phyloP scores from a whole-genome alignment of 2,329 filamentous ascomycete genomes.

The Elsinoe australis region DNA sequence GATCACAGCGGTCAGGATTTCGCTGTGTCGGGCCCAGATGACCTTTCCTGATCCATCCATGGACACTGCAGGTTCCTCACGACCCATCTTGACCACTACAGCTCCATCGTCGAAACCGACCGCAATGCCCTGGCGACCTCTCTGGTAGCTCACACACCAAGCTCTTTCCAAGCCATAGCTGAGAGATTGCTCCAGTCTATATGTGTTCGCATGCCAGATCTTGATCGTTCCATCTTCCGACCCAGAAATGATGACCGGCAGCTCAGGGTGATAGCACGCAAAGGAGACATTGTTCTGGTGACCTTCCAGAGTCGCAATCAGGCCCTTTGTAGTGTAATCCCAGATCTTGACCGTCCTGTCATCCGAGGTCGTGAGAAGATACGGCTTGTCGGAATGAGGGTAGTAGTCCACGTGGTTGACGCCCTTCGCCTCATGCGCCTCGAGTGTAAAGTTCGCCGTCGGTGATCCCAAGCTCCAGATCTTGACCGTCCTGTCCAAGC shows the following conservation, averaged over 20 bases:
- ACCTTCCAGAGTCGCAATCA: conserved; percentile 92
- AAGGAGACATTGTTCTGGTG: conserved; percentile 98
- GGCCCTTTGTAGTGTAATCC: conserved; percentile 97
- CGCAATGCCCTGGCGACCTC: conserved; percentile 86
- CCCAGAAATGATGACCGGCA: conserved; percentile 94
- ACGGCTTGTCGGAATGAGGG: conserved; percentile 62
- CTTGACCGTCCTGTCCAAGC: conserved; percentile 92
- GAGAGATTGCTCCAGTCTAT: conserved; percentile 87
- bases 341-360: conserved; percentile 96
- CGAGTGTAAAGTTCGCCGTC: conserved; percentile 92
- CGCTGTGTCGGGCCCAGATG: conserved; percentile 91
- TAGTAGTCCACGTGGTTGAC: conserved; percentile 96
- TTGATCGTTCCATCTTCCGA: conserved; percentile 96
- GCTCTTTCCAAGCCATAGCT: conserved; percentile 94
- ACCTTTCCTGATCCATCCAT: conserved; percentile 96
- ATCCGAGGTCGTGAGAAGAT: conserved; percentile 92
- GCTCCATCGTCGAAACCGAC: conserved; percentile 97
- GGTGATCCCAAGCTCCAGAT: conserved; percentile 93
- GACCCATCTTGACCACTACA: conserved; percentile 93
- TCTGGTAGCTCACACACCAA: conserved; percentile 96
- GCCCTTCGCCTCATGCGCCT: conserved; percentile 93
- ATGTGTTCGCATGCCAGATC: conserved; percentile 98
- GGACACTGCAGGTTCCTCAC: conserved; percentile 92
- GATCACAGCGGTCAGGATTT: conserved; percentile 90
- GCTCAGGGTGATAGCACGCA: conserved; percentile 92